Base-by-base conservation (phyloP, 2,329 filamentous ascomycete species). In the Apiospora arundinis region DNA sequence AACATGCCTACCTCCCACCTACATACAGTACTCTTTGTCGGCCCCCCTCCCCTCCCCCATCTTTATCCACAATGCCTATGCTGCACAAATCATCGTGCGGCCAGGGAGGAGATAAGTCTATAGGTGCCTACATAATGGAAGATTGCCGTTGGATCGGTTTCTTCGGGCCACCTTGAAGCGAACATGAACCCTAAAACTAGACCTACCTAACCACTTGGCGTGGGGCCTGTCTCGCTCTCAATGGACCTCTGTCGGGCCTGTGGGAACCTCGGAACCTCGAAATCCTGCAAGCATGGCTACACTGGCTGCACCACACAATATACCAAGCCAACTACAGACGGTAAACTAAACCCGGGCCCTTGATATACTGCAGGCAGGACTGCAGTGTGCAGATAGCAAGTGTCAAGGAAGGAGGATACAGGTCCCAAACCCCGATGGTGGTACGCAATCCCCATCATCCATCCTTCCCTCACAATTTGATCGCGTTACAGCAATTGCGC, bases 171-270 rank as follows among this genome's bases (percentile, higher is more conserved):
- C 56, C 56, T 40, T 14, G 56, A 40, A 63, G 56, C 32, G 56
- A 63, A 63, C 56, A 63, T 37, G 56, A 63, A 63, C 56, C 56
- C 56, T 63, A 63, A 63, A 63, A 63, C 56, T 63, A 63, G 21
- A 32, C 12, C 42, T 45, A 40, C 56, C 56, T 40, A 63, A 63
- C 32, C 5, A 6, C 56, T 63, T 63, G 32, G 56, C 32, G 56
- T 63, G 56, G 56, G 56, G 56, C 56, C 56, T 16, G 12, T 37
- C 21, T 60, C 25, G 25, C 42, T 45, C 42, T 45, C 42, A 16
- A 45, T 45, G 42, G 42, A 45, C 42, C 42, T 45, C 42, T 45
- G 4, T 45, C 2, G 49, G 48, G 25, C 28, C 32, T 40, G 56
- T 63, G 56, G 56, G 56, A 28, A 52, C 56, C 21, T 40, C 8